Evolutionary conservation across 2,329 filamentous ascomycete genomes (phyloP).

Genomic region (Fusarium duplospermum): DNA sequence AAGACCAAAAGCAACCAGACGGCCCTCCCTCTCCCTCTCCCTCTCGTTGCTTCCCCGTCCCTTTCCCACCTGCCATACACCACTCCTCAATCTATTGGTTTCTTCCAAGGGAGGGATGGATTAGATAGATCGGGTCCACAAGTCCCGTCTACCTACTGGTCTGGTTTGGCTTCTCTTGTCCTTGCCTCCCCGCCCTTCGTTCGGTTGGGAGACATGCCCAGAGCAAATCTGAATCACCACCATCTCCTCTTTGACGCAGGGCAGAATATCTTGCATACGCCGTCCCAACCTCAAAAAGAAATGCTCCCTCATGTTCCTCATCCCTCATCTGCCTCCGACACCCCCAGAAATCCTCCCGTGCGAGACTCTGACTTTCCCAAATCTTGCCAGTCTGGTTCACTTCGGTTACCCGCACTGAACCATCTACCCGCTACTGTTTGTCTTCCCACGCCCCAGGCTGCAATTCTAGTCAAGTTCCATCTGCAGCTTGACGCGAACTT

Average conservation of each 20-base stretch:
- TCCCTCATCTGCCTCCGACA: constrained; percentile 41
- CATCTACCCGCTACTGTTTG: constrained; percentile 36
- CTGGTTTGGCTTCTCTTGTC: constrained; percentile 32
- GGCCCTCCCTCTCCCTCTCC: constrained; percentile 30
- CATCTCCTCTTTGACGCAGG: constrained; percentile 43
- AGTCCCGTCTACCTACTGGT: constrained; percentile 31
- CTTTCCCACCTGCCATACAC: constrained; percentile 23
- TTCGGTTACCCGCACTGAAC: constrained; percentile 37
- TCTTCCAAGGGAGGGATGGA: constrained; percentile 38
- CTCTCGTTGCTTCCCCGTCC: constrained; percentile 24
- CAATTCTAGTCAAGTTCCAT: constrained; percentile 16
- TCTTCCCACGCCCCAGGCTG: constrained; percentile 29
- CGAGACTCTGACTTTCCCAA: constrained; percentile 47
- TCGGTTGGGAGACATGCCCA: constrained; percentile 23
- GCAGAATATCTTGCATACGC: constrained; percentile 49
- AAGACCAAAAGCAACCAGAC: constrained; percentile 43
- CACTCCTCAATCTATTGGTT: constrained; percentile 19
- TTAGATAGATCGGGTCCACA: constrained; percentile 38
- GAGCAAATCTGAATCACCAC: constrained; percentile 42
- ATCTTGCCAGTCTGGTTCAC: constrained; percentile 43
- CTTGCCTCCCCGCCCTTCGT: constrained; percentile 37
- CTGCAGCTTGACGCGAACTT: constrained; percentile 18
- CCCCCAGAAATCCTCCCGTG: constrained; percentile 37
- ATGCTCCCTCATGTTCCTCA: constrained; percentile 46
- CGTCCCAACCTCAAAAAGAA: constrained; percentile 49